phyloP scores from a whole-genome alignment of 768 basidiomycete species.

The Calocybe indica region DNA sequence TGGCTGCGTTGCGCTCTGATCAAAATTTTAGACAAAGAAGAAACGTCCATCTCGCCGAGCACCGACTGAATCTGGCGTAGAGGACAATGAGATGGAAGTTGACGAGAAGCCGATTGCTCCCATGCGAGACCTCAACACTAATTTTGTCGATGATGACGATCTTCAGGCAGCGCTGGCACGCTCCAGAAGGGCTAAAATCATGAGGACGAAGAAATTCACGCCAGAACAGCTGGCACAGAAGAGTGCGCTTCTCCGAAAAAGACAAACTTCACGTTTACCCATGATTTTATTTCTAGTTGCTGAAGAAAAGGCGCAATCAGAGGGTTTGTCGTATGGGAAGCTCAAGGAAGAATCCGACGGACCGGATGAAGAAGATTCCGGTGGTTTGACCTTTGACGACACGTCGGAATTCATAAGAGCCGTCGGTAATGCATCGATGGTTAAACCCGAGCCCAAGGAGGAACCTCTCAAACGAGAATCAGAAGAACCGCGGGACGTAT shows the following conservation, averaged over 20 bases:
- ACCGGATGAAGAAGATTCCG: constrained; percentile 33
- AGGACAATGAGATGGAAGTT: constrained; percentile 67
- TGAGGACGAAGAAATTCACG: constrained; percentile 67
- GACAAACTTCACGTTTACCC: constrained; percentile 1
- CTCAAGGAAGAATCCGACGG: constrained; percentile 28
- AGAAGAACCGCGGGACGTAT: constrained; percentile 42
- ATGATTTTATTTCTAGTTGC: constrained; percentile 43
- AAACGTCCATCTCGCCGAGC: constrained; percentile 72
- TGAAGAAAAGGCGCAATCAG: constrained; percentile 52
- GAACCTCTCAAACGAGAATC: constrained; percentile 16
- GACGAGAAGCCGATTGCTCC: constrained; percentile 69
- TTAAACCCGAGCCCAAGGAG: constrained; percentile 42
- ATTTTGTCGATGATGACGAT: constrained; percentile 98
- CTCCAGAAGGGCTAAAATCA: constrained; percentile 75
- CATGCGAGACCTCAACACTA: constrained; percentile 70
- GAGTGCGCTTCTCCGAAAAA: constrained; percentile 40
- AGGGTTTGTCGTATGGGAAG: constrained; percentile 31
- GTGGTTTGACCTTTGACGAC: constrained; percentile 86
- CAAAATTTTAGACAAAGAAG: constrained; percentile 74
- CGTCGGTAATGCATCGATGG: constrained; percentile 60
- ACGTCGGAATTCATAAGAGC: constrained; percentile 95
- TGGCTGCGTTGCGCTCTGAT: neutral
- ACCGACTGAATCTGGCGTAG: constrained; percentile 45
- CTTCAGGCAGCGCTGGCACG: constrained; percentile 89
- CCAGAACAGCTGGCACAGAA: constrained; percentile 79